phyloP scores from a whole-genome alignment of 2,329 filamentous ascomycete genomes.

The Stachybotrys elegans region DNA sequence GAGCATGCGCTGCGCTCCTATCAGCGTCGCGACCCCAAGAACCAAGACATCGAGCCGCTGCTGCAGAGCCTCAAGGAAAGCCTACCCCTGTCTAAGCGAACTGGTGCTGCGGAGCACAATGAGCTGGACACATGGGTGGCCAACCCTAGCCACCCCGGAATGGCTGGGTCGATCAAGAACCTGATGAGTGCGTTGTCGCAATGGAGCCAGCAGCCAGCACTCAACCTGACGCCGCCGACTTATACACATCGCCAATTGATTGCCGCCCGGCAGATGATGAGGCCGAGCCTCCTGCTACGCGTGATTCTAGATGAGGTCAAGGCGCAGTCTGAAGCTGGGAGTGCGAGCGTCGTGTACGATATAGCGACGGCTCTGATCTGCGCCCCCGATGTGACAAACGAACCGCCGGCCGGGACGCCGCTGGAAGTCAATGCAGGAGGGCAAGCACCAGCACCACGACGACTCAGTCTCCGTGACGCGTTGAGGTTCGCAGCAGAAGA shows the following conservation, averaged over 20 bases:
- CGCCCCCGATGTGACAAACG: slow-evolving; percentile 53
- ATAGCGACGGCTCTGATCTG: slow-evolving; percentile 65
- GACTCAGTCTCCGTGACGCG: slow-evolving; percentile 54
- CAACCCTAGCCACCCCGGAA: slow-evolving; percentile 42
- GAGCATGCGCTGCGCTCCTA: slow-evolving; percentile 63
- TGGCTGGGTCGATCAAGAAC: slow-evolving; percentile 53
- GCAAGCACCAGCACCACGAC: slow-evolving; percentile 36
- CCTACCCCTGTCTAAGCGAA: slow-evolving; percentile 55
- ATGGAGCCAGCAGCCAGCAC: slow-evolving; percentile 57
- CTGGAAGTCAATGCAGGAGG: slow-evolving; percentile 27
- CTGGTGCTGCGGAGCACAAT: slow-evolving; percentile 55
- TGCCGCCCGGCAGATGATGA: slow-evolving; percentile 54
- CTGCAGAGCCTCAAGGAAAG: slow-evolving; percentile 59
- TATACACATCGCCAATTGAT: slow-evolving; percentile 72
- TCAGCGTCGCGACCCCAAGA: slow-evolving; percentile 60
- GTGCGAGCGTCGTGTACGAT: slow-evolving; percentile 60
- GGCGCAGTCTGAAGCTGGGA: slow-evolving; percentile 53
- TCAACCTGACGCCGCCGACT: slow-evolving; percentile 52
- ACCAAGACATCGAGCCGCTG: slow-evolving; percentile 65
- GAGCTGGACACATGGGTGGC: slow-evolving; percentile 66
- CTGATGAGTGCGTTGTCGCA: slow-evolving; percentile 58
- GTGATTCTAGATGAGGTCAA: slow-evolving; percentile 65
- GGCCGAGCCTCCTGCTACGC: slow-evolving; percentile 54
- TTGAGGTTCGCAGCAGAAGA: slow-evolving; percentile 54
- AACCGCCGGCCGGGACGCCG: slow-evolving; percentile 25